Base-by-base conservation (phyloP, 306 rosid genomes). In the Cicer arietinum region DNA sequence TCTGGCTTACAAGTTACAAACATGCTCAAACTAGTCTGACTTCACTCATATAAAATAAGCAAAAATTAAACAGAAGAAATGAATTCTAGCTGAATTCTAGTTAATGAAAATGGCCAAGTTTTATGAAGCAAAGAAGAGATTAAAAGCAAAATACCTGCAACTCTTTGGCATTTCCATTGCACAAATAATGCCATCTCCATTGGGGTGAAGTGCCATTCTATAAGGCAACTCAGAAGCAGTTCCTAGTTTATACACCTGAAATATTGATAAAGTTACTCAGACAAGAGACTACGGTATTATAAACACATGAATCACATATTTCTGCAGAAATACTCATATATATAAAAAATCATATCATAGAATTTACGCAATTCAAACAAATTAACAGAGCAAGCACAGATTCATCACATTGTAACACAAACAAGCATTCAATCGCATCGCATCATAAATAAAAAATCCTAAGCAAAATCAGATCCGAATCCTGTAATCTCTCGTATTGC, bases 181-280 rank as follows among this genome's bases (percentile, higher is more conserved):
- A 76, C 98, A 91, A 83, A 94, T 66, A 51, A 94, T 81, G 57
- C 98, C 96, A 65, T 89, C 91, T 35, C 94, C 91, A 2, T 77
- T 72, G 7, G 93, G 94, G 54, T 91, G 91, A 72, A 87, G 78
- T 46, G 95, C 87, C 97, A 91, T 94, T 83, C 97, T 88, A 44
- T 94, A 94, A 6, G 98, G 98, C 82, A 88, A 82, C 78, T 90
- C 90, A 12, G 98, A 86, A 58, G 51, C 84, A 61, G 91, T 89
- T 69, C 77, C 83, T 65, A 86, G 82, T 79, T 56, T 84, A 50
- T 71, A 82, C 79, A 91, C 96, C 98, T 94, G 89, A 61, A 85
- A 71, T 40, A 73, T 39, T 66, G 25, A 79, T 14, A 43, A 73
- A 43, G 60, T 63, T 62, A 69, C 53, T 71, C 76, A 74, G 41